Percentiles rank a stretch among this genome's conserved stretches.
Conservation (phyloP, 257 asterid species). For the Solanum pimpinellifolium region DNA sequence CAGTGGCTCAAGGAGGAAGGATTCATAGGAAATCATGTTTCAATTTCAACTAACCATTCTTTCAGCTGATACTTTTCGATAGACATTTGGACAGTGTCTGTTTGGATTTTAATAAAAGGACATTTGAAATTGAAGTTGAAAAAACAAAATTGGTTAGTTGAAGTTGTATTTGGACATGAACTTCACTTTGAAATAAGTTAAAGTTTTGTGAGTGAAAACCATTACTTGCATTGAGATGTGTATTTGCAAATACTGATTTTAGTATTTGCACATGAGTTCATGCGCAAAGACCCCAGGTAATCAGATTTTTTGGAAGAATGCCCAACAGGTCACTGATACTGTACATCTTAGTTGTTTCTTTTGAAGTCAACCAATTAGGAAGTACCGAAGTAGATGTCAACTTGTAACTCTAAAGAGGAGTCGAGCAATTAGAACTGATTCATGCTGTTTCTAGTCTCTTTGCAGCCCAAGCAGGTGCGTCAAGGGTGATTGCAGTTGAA, state of each 20-base stretch:
- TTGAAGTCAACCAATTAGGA: background rate
- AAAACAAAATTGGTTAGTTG: background rate
- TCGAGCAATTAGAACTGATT: background rate
- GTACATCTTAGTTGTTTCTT: background rate
- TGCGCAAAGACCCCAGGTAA: background rate
- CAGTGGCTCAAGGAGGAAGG: background rate
- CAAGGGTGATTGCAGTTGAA: slow-evolving; percentile 78
- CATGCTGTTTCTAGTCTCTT: slow-evolving; percentile 48
- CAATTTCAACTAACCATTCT: background rate
- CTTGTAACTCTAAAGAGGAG: background rate
- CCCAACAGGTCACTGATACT: background rate
- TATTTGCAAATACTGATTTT: background rate
- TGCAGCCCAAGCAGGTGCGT: slow-evolving; percentile 97
- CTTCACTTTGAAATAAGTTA: background rate
- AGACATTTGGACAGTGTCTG: background rate
- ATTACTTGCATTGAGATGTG: background rate
- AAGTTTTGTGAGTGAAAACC: background rate
- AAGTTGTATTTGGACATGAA: background rate
- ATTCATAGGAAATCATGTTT: background rate
- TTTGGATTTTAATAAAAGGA: background rate
- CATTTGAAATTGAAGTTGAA: background rate
- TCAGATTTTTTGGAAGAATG: background rate
- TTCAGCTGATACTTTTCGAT: background rate
- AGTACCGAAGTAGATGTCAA: background rate
- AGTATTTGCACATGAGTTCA: background rate